Base-by-base conservation (phyloP, 129 eudicot genomes). In the Flaveria trinervia region DNA sequence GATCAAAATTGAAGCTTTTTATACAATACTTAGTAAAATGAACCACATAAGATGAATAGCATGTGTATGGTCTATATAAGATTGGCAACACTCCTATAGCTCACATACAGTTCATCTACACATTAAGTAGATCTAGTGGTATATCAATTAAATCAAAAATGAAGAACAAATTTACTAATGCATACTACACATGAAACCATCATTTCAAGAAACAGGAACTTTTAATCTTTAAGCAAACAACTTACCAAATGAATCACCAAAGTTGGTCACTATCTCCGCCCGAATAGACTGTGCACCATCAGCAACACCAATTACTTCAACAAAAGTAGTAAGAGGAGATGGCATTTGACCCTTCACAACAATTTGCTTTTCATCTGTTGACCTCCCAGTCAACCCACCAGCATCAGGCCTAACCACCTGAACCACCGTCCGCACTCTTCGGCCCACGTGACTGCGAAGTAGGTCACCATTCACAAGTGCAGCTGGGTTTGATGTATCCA, bases 401-500 rank as follows among this genome's bases (percentile, higher is more conserved):
- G 84, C 86, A 73, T 93, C 98, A 51, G 85, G 54, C 52, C 91
- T 85, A 11, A 91, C 46, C 46, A 91, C 93, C 87, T 91, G 96
- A 77, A 94, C 81, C 39, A 94, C 97, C 3, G 90, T 82, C 25
- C 96, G 83, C 73, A 94, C 98, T 75, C 86, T 83, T 49, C 85
- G 77, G 1, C 97, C 97, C 9, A 89, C 86, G 52, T 89, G 83
- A 74, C 69, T 65, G 41, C 83, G 82, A n/a, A 91, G 82, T 49
- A 91, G 82, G 80, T 84, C 99, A 8, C 85, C 97, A 41, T 94
- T 94, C 39, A 91, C 97, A 60, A 94, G 81, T 5, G 82, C 97
- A n/a, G 90, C 92, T 51, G 96, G 97, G 74, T 88, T 91, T 72
- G 97, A 87, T 18, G 89, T 86, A 76, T 94, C 98, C 98, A 91